Evolutionary conservation across 139 green algal genomes (phyloP), one percentile per base, ranked within the genome.

Genomic region (Trebouxia sp.): DNA sequence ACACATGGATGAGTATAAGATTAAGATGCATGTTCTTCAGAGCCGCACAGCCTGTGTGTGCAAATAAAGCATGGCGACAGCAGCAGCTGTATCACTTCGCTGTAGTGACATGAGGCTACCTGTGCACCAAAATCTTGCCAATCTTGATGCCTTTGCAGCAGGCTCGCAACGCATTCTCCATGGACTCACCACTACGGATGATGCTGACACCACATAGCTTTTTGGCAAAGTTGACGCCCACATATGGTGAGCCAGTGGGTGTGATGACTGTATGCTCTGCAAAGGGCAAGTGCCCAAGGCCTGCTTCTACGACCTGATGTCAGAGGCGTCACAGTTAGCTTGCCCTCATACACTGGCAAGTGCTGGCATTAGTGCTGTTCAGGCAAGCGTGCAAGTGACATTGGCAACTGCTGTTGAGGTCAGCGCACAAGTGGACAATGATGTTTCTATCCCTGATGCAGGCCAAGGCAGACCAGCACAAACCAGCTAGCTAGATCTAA

Each of bases 71-170:
- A n/a, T n/a, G n/a, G n/a, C n/a, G n/a, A n/a, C n/a, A n/a, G n/a
- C n/a, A n/a, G n/a, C n/a, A n/a, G 20, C 50, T 62, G 58, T n/a
- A 72, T 24, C 17, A 72, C 24, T 72, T 22, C 58, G 11, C 58
- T 28, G 35, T 9, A 42, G 12, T n/a, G n/a, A n/a, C n/a, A n/a
- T n/a, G n/a, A n/a, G n/a, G n/a, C n/a, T 43, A 85, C 85, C 90
- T 85, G 82, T 96, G 91, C 58, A 99, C 91, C 45, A 99, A 89
- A 48, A 99, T 98, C 88, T 99, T 99, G 78, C 97, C 97, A 38
- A 99, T 96, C 87, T 98, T 98, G 88, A 99, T 96, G 67, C 96
- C 94, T 80, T 99, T 97, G 87, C 95, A 98, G 90, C 97, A 99
- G 65, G 93, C 95, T 9, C 96, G 83, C 85, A 99, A 88, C 74